Evolutionary conservation across 2,329 filamentous ascomycete genomes (phyloP), one percentile per base, ranked within the genome.

Genomic region (Madurella mycetomatis): DNA sequence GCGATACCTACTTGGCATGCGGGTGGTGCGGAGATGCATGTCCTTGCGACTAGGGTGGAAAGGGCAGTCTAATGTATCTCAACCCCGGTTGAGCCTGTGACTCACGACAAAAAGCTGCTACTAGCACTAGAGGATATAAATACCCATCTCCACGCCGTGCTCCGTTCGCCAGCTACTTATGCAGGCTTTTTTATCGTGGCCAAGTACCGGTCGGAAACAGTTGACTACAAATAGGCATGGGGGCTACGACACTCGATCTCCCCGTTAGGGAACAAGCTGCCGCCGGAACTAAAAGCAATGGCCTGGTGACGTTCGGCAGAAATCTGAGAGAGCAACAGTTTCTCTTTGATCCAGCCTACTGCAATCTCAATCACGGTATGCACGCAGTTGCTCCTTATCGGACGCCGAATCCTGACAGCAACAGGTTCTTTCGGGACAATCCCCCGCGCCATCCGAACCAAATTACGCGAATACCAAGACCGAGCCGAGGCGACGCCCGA

Each of bases 361-460:
- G 75, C 49, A 91, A 90, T 65, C 73, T 95, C 50, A 95, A 95
- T 68, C 87, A 95, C 66, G 89, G 88, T 88, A 72, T 57, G 66
- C 9, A 32, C 58, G 9, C 25, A 25, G 25, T 25, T 25, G 25
- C 25, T 25, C 11, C 34, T 4, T 37, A 15, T 37, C 34, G 34
- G 13, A 7, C 13, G 34, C 34, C 31, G 4, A 12, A 37, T 37
- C 34, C 57, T 56, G 34, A 60, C 31, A 47, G 42, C 31, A 5
- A 9, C 42, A 84, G 87, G 90, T 47, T 95, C 90, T 1, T 96
- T 89, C 67, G 92, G 92, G 34, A 85, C 86, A 1, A 84, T 86
- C 63, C 91, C 92, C 3, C 74, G 71, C 9, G 67, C 72, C 17
- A 77, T 96, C 55, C 80, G 78, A 15, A 70, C 78, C 13, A 77